Base-by-base conservation (phyloP, 495 filamentous ascomycete genomes). In the Tetracladium setigerum region DNA sequence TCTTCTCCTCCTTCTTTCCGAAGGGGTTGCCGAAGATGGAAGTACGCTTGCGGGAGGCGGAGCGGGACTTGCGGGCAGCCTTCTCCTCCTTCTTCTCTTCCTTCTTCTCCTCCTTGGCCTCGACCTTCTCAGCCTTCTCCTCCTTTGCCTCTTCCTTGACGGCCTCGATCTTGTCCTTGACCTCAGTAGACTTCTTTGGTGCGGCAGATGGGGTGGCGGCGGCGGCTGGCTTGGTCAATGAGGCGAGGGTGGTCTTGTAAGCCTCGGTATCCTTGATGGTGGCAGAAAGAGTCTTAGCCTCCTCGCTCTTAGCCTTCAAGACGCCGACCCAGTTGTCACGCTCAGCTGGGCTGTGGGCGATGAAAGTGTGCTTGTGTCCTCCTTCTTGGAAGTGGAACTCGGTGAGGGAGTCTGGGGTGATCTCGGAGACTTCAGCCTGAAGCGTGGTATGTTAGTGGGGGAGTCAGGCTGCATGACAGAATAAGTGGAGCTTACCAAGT, bases 321-420 rank as follows among this genome's bases (percentile, higher is more conserved):
- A 85, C 78, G 45, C 75, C 77, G 51, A 94, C 72, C 91, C 91
- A 98, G 72, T 79, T 85, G 63, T 95, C 87, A 62, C 92, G 90
- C 69, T 96, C 92, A 43, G 75, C 67, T 30, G 75, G 58, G 54
- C 56, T 83, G 50, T 73, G 56, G 40, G 87, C 83, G 77, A 94
- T 85, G 80, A 95, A 91, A 41, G 75, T 76, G 74, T 94, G 86
- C 82, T 95, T 90, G 63, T 91, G 84, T 52, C 84, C 85, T 67
- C 82, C 78, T 60, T 84, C 67, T 61, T 81, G 86, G 78, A 96
- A 84, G 57, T 72, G 65, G 74, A 98, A 95, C 66, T 92, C 89
- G 67, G 70, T 78, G 53, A 74, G 59, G 41, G 85, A 83, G 43
- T 84, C 82, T 62, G 83, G 78, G 53, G 72, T 70, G 44, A 95